A percentile compares a stretch with the other conserved stretches of the same genome.
These are phyloP conservation scores for Calonectria hongkongensis DNA, from an alignment of 2,329 filamentous ascomycete genomes.

Conservation along the genomic window DNA sequence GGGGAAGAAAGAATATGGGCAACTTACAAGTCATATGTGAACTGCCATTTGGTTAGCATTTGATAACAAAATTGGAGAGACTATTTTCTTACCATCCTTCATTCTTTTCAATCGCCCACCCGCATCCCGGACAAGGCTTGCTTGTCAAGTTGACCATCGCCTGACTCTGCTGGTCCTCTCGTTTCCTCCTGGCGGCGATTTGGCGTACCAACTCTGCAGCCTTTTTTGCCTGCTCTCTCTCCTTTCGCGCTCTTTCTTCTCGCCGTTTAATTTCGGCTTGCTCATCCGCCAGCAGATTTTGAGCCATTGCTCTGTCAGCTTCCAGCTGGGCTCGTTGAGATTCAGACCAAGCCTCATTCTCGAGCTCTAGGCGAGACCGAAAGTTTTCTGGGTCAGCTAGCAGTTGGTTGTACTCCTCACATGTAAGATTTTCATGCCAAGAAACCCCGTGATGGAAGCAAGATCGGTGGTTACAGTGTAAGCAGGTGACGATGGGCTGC, in stretches of 20 bases:
- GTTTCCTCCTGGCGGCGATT: slow-evolving; percentile 54
- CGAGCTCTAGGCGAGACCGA: slow-evolving; percentile 60
- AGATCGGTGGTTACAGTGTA: slow-evolving; percentile 61
- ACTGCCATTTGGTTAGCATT: slow-evolving; percentile 55
- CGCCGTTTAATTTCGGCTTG: slow-evolving; percentile 51
- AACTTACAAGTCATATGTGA: slow-evolving; percentile 66
- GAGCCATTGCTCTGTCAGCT: slow-evolving; percentile 62
- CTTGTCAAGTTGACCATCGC: slow-evolving; percentile 56
- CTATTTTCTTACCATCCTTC: slow-evolving; percentile 63
- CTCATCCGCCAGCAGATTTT: slow-evolving; percentile 57
- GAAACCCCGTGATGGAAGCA: slow-evolving; percentile 65
- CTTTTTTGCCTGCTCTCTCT: slow-evolving; percentile 51
- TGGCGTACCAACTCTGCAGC: slow-evolving; percentile 54
- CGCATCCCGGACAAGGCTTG: slow-evolving; percentile 63
- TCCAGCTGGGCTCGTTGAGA: slow-evolving; percentile 69
- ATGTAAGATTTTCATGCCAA: slow-evolving; percentile 65
- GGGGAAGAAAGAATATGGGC: slow-evolving; percentile 9
- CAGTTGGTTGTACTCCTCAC: slow-evolving; percentile 65
- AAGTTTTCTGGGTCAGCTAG: slow-evolving; percentile 63
- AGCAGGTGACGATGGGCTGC: slow-evolving; percentile 65
- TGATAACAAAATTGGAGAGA: neutral
- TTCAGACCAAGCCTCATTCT: slow-evolving; percentile 59
- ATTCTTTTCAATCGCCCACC: slow-evolving; percentile 63
- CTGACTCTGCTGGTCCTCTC: slow-evolving; percentile 60
- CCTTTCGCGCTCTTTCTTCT: slow-evolving; percentile 49